phyloP scores from a whole-genome alignment of 2,329 filamentous ascomycete species.

The Paracamarosporium sp. region DNA sequence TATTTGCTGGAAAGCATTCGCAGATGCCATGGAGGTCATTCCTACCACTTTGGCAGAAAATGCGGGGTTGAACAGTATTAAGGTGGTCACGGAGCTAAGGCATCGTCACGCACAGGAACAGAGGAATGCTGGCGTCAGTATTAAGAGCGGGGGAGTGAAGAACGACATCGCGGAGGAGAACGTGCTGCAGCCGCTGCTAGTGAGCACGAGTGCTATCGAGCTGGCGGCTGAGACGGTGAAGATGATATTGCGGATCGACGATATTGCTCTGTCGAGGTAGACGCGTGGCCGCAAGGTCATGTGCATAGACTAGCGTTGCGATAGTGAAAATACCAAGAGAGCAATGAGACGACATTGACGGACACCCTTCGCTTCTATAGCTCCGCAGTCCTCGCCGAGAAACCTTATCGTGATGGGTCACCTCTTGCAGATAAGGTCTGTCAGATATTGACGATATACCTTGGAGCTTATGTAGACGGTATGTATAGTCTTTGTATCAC shows the following conservation, averaged over 20 bases:
- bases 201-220: conserved; percentile 97
- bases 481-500: too few relatives aligned
- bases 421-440: too few relatives aligned
- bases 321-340: conserved; percentile 14
- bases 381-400: not conserved
- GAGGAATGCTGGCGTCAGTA: conserved; percentile 95
- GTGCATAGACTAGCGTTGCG: conserved; percentile 6
- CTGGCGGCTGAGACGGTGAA: conserved; percentile 98
- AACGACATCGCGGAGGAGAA: conserved; percentile 97
- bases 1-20: conserved; percentile 99
- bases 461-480: too few relatives aligned
- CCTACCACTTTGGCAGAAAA: conserved; percentile 97
- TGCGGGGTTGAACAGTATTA: conserved; percentile 96
- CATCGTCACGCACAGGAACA: conserved; percentile 95
- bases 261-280: conserved; percentile 62
- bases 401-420: too few relatives aligned
- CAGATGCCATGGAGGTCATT: conserved; percentile 95
- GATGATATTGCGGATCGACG: conserved; percentile 80
- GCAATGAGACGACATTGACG: conserved; percentile 12
- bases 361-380: not conserved
- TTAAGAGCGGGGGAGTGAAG: conserved; percentile 97
- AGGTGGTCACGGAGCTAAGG: conserved; percentile 94
- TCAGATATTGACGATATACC: too few relatives aligned
- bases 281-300: conserved; percentile 6
- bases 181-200: conserved; percentile 91